Evolutionary conservation across 2,329 filamentous ascomycete genomes (phyloP), one percentile per base, ranked within the genome.

Genomic region (Didymella sp.): DNA sequence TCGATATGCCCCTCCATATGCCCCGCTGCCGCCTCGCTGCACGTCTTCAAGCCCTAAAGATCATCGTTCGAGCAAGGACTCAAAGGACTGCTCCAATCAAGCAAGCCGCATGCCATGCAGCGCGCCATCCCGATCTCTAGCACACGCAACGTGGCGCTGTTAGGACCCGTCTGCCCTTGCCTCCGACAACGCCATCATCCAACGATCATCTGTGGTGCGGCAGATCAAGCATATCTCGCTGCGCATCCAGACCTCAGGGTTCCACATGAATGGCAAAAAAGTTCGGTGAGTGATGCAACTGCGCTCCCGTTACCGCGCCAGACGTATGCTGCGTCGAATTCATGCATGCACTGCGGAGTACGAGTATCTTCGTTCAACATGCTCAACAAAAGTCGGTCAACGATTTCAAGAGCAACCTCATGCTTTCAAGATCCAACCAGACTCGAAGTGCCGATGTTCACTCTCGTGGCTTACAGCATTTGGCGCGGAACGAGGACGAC

Each of bases 1-100:
- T 58, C 50, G 56, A 58, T 58, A 54, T 21, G 56, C 56, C 48
- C 55, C 55, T 58, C 55, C 37, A 52, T 44, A 52, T 44, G 48
- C 48, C 56, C 50, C 51, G 37, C 51, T 31, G 51, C 35, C 35
- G 45, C 43, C 24, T 17, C 44, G 19, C 28, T 57, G 54, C 40
- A 49, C 49, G 33, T 45, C 44, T 53, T 35, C 31, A 45, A 58
- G 43, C 49, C 44, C 43, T 45, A 58, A 50, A 40, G 35, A 31
- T 35, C 30, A 46, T 50, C 45, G 45, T 53, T 58, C 40, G 33
- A 58, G 55, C 50, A 53, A 58, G 55, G 45, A 49, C 19, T 22
- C 15, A 31, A 40, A 13, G 40, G 9, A 49, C 33, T 40, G 38
- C 12, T 49, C 49, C 49, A 50, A 58, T 53, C 44, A 49, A 45